Base-by-base conservation (phyloP, 192 early-diverging fungal genomes). In the Umbelopsis isabellina region DNA sequence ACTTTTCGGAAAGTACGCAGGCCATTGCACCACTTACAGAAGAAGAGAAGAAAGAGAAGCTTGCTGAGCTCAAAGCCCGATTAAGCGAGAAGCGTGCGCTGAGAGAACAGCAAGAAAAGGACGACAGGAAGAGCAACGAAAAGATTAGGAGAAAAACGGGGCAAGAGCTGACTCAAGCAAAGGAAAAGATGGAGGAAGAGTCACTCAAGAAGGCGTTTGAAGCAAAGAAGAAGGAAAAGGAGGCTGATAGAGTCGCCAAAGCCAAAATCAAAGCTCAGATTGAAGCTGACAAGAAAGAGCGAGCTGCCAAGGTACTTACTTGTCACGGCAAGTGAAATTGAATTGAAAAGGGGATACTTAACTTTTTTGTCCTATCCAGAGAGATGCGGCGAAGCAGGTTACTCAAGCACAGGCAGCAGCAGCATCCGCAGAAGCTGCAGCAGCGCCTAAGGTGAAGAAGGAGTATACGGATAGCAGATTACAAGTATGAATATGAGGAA, bases 1-100 rank as follows among this genome's bases (percentile, higher is more conserved):
- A 91, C 75, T 94, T 94, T 79, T 82, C 84, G 37, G 94, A 95
- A 75, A 89, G 87, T 4, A 91, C 89, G 0, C 79, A 87, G 25
- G 84, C 79, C 3, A 94, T 94, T 73, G 87, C 92, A 76, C 93
- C 93, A 6, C 75, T 95, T 15, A 91, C 91, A 2, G 91, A 88
- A 51, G 91, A 91, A 67, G 94, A 95, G 66, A 94, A 94, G 72
- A 71, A 79, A 35, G 80, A 78, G 16, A 95, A 94, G 69, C 66
- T 93, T 1, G 81, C 78, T 15, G 92, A 95, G 49, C 68, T 95
- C 25, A 88, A 92, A 72, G 79, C 77, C 12, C 69, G 87, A 20
- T 66, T 95, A 49, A 83, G 84, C 0, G 80, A 82, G 10, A 90
- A 90, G 75, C 85, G 88, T n/a, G 90, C 90, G 44, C 49, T 83